Conservation (phyloP, 805 yeast species). For the Metschnikowia dekortorum region DNA sequence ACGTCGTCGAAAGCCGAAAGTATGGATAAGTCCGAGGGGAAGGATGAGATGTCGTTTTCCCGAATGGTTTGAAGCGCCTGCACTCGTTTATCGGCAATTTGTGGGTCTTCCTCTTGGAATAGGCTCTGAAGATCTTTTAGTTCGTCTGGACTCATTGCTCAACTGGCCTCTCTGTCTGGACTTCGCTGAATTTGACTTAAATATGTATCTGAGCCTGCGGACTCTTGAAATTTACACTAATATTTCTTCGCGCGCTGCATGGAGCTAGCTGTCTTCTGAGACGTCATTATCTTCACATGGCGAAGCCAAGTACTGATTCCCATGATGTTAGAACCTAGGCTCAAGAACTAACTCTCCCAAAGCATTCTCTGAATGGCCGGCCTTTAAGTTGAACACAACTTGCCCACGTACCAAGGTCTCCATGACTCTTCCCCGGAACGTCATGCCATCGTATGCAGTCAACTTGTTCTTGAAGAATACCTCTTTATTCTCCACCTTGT, state of each 20-base stretch:
- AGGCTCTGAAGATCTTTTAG: constrained; percentile 12
- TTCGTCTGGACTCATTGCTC: constrained; percentile 2
- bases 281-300: background rate
- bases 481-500: constrained; percentile 48
- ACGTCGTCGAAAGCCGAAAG: constrained; percentile 84
- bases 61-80: constrained; percentile 13
- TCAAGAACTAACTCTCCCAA: constrained; percentile 59
- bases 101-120: constrained; percentile 12
- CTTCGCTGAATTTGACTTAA: background rate
- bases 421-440: constrained; percentile 65
- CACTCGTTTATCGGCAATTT: constrained; percentile 12
- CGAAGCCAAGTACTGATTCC: background rate
- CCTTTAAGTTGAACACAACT: constrained; percentile 52
- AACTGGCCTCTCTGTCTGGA: background rate
- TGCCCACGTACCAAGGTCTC: constrained; percentile 80
- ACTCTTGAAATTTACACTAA: background rate
- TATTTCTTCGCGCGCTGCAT: background rate
- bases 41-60: constrained; percentile 17
- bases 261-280: background rate
- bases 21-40: constrained; percentile 34
- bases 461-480: constrained; percentile 80
- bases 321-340: constrained; percentile 36
- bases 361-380: constrained; percentile 55
- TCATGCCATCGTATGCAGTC: constrained; percentile 77
- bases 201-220: too few species aligned